Evolutionary conservation across 352 stramenopile species (phyloP).

Genomic region (Globisporangium barbulae): DNA sequence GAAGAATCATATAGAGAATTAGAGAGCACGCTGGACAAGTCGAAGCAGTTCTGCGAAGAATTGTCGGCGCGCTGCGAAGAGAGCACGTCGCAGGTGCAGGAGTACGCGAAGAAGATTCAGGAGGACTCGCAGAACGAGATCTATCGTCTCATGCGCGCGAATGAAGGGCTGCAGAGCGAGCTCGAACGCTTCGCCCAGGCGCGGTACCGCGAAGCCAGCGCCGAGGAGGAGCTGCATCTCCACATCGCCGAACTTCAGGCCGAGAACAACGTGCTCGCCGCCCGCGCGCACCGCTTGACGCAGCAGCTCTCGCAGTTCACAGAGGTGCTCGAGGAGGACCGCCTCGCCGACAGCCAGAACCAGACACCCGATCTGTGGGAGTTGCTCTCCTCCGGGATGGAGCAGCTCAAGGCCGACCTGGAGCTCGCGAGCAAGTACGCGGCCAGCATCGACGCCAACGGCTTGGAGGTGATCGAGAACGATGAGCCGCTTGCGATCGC

Average conservation of each 20-base stretch:
- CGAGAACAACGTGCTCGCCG: slow-evolving; percentile 83
- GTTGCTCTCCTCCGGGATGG: slow-evolving; percentile 82
- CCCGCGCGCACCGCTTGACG: slow-evolving; percentile 71
- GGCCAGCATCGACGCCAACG: slow-evolving; percentile 65
- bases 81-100: slow-evolving; percentile 55
- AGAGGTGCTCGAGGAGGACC: slow-evolving; percentile 69
- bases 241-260: slow-evolving; percentile 76
- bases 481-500: slow-evolving; percentile 57
- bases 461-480: slow-evolving; percentile 31
- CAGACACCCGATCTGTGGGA: slow-evolving; percentile 81
- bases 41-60: slow-evolving; percentile 61
- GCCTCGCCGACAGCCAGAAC: slow-evolving; percentile 46
- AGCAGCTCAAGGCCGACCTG: slow-evolving; percentile 85
- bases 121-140: slow-evolving; percentile 67
- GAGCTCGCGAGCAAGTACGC: slow-evolving; percentile 86
- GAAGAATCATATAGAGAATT: slow-evolving; percentile 53
- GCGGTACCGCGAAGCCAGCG: slow-evolving; percentile 63
- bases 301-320: slow-evolving; percentile 85
- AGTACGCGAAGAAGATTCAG: slow-evolving; percentile 56
- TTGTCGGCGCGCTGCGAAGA: slow-evolving; percentile 59
- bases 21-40: slow-evolving; percentile 52
- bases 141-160: slow-evolving; percentile 52
- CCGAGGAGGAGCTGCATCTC: slow-evolving; percentile 62
- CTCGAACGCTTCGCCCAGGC: slow-evolving; percentile 58
- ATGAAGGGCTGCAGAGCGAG: slow-evolving; percentile 56